Evolutionary conservation across 2,329 filamentous ascomycete species (phyloP).

Genomic region (Scortechinia acanthostroma): DNA sequence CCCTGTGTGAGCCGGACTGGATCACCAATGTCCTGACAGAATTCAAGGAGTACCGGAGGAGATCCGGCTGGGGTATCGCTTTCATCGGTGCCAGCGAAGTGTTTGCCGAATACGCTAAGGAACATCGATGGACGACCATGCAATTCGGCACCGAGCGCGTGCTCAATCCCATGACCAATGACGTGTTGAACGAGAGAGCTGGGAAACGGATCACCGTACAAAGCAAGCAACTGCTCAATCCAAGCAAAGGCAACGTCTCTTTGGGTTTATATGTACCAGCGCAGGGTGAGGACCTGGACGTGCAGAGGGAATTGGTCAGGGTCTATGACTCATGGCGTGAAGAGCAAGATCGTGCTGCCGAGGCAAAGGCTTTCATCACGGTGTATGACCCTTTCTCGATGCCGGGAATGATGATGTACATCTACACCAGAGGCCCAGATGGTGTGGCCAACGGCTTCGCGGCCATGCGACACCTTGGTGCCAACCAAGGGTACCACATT

Average conservation of each 20-base stretch:
- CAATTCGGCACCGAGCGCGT: constrained; percentile 27
- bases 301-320: constrained; percentile 19
- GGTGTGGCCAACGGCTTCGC: constrained; percentile 24
- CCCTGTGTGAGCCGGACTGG: constrained; percentile 16
- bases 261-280: constrained; percentile 23
- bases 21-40: constrained; percentile 18
- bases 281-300: constrained; percentile 13
- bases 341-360: constrained; percentile 17
- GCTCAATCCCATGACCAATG: constrained; percentile 27
- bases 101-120: constrained; percentile 14
- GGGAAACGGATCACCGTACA: constrained; percentile 25
- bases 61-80: constrained; percentile 17
- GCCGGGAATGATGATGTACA: constrained; percentile 26
- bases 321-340: constrained; percentile 27
- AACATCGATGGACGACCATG: constrained; percentile 21
- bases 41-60: constrained; percentile 20
- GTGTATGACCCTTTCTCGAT: constrained; percentile 28
- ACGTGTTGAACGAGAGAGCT: constrained; percentile 20
- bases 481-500: constrained; percentile 27
- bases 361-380: constrained; percentile 24
- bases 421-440: constrained; percentile 20
- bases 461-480: constrained; percentile 23
- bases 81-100: constrained; percentile 23
- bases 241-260: constrained; percentile 18
- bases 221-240: constrained; percentile 23